Percentiles rank a stretch among this genome's conserved stretches.
These are phyloP conservation scores for Naganishia onofrii DNA, from an alignment of 768 basidiomycete species.

Conservation along the genomic window DNA sequence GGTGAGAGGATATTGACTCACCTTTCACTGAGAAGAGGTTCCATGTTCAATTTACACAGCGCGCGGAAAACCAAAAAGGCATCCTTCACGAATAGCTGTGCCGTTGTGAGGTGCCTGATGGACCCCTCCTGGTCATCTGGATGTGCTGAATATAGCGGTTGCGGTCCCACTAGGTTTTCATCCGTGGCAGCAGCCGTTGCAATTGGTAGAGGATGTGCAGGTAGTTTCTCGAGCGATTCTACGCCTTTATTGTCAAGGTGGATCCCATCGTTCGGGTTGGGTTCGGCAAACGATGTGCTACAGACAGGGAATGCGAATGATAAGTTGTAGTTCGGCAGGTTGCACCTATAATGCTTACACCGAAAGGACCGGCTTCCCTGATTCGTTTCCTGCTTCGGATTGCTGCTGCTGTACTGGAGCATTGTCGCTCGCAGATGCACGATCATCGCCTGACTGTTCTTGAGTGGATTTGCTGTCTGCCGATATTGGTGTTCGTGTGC, in stretches of 20 bases:
- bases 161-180: slow-evolving; percentile 28
- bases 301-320: not conserved
- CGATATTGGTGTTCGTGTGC: slow-evolving; percentile 4
- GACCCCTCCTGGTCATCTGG: slow-evolving; percentile 49
- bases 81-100: slow-evolving; percentile 92
- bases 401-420: not conserved
- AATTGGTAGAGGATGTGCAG: slow-evolving; percentile 10
- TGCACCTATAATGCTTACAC: slow-evolving; percentile 18
- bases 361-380: slow-evolving; percentile 32
- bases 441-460: not conserved
- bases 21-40: slow-evolving; percentile 91
- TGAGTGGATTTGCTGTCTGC: not conserved
- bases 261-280: slow-evolving; percentile 51
- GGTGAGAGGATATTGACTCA: slow-evolving; percentile 50
- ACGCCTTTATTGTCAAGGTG: slow-evolving; percentile 34
- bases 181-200: slow-evolving; percentile 1
- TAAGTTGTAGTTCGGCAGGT: not conserved
- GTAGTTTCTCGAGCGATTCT: slow-evolving; percentile 22
- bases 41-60: slow-evolving; percentile 96
- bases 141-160: slow-evolving; percentile 53
- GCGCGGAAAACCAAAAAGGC: slow-evolving; percentile 97
- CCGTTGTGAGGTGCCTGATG: slow-evolving; percentile 62
- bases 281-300: slow-evolving; percentile 48
- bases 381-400: slow-evolving; percentile 12
- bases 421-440: not conserved